Base-by-base conservation (phyloP, 345 rosid genomes). In the Nasturtium officinale region DNA sequence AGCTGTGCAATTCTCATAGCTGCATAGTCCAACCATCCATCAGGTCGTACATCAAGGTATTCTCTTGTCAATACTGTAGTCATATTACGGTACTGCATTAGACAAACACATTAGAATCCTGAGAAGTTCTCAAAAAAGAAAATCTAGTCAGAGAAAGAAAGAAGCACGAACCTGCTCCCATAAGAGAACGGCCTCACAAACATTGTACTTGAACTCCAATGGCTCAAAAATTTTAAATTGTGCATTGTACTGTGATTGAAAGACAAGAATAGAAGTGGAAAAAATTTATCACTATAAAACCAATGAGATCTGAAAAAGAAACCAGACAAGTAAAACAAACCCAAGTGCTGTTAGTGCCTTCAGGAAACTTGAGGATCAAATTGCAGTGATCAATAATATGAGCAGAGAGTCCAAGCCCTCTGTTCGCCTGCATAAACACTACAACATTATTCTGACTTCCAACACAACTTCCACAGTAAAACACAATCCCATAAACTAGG, bases 321-420 rank as follows among this genome's bases (percentile, higher is more conserved):
- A 59, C 42, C 26, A 58, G 57, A 48, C 52, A 75, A 63, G 18
- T 26, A 65, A 72, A 57, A 33, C 81, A 57, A 40, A 95, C 97
- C 99, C 97, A 91, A 60, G 96, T 87, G 82, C 99, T 95, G 80
- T 95, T 91, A 50, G 96, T 95, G 84, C 96, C 96, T 69, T 80
- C 56, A 30, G 99, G 99, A 73, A 95, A 95, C 85, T 88, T 89
- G 37, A 95, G 95, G 66, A 80, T 78, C 78, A 95, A 73, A 51
- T 87, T 87, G 81, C 99, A 95, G 46, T 88, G 96, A 73, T 91
- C 96, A 17, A 81, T 74, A 21, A 87, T 79, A 48, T 84, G 81
- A 6, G 96, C 90, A 25, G 92, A 75, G 58, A 91, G 89, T 79
- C 99, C 97, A 60, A 91, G 89, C 47, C 99, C 99, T 79, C 96